Evolutionary conservation across 768 basidiomycete genomes (phyloP).

Genomic region (Calocera viscosa): DNA sequence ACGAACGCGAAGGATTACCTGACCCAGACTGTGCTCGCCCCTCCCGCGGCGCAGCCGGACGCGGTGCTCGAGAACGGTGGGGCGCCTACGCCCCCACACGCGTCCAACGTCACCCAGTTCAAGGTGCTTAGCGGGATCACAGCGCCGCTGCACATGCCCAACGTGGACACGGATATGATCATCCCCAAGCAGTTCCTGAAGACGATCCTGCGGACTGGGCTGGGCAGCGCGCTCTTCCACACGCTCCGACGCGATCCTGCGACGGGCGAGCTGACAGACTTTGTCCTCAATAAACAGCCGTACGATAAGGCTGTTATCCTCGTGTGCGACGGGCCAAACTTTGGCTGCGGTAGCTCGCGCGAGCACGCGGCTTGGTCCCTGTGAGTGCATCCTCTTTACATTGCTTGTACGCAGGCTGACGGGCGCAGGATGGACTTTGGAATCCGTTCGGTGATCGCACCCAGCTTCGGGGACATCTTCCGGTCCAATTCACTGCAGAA

Average conservation of each 20-base stretch:
- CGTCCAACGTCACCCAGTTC: slow-evolving; percentile 42
- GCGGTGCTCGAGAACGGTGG: slow-evolving; percentile 21
- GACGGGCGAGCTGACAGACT: slow-evolving; percentile 70
- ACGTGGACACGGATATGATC: slow-evolving; percentile 89
- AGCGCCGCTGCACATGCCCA: slow-evolving; percentile 67
- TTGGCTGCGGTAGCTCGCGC: slow-evolving; percentile 81
- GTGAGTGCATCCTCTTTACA: slow-evolving; percentile 33
- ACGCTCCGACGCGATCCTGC: slow-evolving; percentile 65
- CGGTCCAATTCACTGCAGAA: slow-evolving; percentile 84
- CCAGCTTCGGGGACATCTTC: slow-evolving; percentile 87
- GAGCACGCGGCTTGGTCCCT: slow-evolving; percentile 85
- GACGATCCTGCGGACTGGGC: slow-evolving; percentile 78
- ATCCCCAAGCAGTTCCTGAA: slow-evolving; percentile 92
- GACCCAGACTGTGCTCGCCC: slow-evolving; percentile 49
- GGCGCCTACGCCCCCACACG: slow-evolving; percentile 35
- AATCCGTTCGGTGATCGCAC: slow-evolving; percentile 75
- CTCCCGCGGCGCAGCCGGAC: slow-evolving; percentile 37
- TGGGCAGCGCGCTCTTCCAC: slow-evolving; percentile 72
- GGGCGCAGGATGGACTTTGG: slow-evolving; percentile 70
- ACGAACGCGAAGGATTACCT: slow-evolving; percentile 64
- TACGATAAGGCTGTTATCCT: slow-evolving; percentile 67
- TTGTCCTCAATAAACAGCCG: slow-evolving; percentile 69
- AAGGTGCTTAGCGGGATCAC: slow-evolving; percentile 58
- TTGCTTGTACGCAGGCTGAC: slow-evolving; percentile 9
- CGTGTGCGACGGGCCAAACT: slow-evolving; percentile 76